Evolutionary conservation across 441 rosid genomes (phyloP).

Genomic region (Populus tomentosa): DNA sequence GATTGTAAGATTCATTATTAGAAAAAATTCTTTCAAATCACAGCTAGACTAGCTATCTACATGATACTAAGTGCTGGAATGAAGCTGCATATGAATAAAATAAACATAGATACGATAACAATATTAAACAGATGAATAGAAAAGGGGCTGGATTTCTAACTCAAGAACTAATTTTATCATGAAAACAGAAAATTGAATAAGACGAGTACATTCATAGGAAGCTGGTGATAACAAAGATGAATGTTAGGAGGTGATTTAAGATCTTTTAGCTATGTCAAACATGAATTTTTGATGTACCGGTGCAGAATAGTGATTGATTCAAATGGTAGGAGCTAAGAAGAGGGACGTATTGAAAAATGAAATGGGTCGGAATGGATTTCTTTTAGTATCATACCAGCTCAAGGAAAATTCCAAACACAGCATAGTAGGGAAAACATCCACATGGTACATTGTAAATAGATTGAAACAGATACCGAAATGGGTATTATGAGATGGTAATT

Average conservation of each 20-base stretch:
- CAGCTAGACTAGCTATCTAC: background rate
- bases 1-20: background rate
- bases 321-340: background rate
- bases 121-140: background rate
- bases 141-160: background rate
- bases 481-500: background rate
- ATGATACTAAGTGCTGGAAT: background rate
- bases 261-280: background rate
- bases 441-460: background rate
- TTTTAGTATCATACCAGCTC: background rate
- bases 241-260: background rate
- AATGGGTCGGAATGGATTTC: background rate
- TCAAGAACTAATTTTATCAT: background rate
- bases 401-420: background rate
- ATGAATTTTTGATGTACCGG: background rate
- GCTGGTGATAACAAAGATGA: background rate
- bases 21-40: too few species aligned
- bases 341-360: background rate
- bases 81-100: background rate
- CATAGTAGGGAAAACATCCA: background rate
- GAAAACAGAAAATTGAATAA: background rate
- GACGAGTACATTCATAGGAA: background rate
- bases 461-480: background rate
- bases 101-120: background rate
- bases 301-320: background rate